phyloP scores from a whole-genome alignment of 2,329 filamentous ascomycete genomes.

The Achaetomium macrosporum region DNA sequence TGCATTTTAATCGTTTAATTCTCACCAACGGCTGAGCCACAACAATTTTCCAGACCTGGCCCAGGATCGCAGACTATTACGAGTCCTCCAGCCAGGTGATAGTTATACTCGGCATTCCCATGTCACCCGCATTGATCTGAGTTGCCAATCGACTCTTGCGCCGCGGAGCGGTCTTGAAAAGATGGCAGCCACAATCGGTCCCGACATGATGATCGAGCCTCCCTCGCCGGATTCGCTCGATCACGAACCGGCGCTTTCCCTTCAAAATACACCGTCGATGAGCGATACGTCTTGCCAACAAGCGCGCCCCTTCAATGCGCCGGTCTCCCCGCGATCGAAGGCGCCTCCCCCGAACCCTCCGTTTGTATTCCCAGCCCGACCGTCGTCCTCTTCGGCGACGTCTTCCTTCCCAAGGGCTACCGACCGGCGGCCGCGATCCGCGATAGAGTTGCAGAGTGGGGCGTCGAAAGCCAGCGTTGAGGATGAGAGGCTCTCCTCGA shows the following conservation, averaged over 20 bases:
- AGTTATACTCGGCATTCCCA: conserved; percentile 25
- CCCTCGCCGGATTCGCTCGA: conserved; percentile 15
- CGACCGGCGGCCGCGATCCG: conserved; percentile 48
- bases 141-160: conserved; percentile 40
- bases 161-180: conserved; percentile 43
- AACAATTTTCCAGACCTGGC: conserved; percentile 7
- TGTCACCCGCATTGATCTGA: conserved; percentile 35
- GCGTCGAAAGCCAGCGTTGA: conserved; percentile 28
- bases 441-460: conserved; percentile 41
- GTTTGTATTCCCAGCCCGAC: conserved; percentile 56
- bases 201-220: conserved; percentile 26
- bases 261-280: conserved; percentile 21
- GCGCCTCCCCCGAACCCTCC: conserved; percentile 55
- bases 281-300: conserved; percentile 24
- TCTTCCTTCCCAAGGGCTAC: conserved; percentile 43
- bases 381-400: conserved; percentile 43
- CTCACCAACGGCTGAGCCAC: conserved; percentile 14
- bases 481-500: conserved; percentile 25
- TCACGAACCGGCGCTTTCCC: conserved; percentile 15
- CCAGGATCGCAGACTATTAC: conserved; percentile 5
- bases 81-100: conserved; percentile 9
- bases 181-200: conserved; percentile 31
- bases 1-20: conserved; percentile 26
- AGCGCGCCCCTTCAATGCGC: conserved; percentile 26
- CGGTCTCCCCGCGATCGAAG: conserved; percentile 32